A percentile compares a stretch with the other conserved stretches of the same genome.
phyloP scores from a whole-genome alignment of 2,329 filamentous ascomycete genomes.

The Lasiodiplodia hormozganensis region DNA sequence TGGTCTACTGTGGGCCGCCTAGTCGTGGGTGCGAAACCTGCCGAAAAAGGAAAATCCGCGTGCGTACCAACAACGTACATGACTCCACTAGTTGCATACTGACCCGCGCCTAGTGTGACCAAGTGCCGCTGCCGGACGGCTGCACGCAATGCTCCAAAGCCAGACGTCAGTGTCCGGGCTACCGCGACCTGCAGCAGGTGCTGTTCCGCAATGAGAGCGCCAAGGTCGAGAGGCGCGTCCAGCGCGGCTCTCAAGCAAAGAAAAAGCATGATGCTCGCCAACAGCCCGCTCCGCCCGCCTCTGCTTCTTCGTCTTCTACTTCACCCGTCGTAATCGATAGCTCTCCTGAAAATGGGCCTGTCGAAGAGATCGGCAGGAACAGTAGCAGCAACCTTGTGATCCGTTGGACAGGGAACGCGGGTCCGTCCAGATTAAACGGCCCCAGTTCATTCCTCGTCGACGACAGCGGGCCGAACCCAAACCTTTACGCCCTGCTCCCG shows the following conservation, averaged over 20 bases:
- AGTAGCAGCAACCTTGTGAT: not conserved
- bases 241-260: not conserved
- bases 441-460: not conserved
- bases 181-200: slow-evolving; percentile 40
- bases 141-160: slow-evolving; percentile 43
- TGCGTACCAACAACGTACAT: slow-evolving; percentile 26
- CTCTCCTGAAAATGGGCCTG: not conserved
- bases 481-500: slow-evolving; percentile 23
- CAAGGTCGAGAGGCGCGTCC: slow-evolving; percentile 28
- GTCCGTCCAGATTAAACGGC: slow-evolving; percentile 37
- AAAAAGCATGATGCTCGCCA: slow-evolving; percentile 31
- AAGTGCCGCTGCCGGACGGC: slow-evolving; percentile 38
- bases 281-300: not conserved
- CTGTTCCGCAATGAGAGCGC: slow-evolving; percentile 43
- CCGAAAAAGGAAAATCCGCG: slow-evolving; percentile 42
- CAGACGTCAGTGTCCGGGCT: slow-evolving; percentile 40
- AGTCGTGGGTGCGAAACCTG: slow-evolving; percentile 43
- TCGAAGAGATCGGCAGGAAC: not conserved
- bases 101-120: slow-evolving; percentile 38
- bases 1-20: slow-evolving; percentile 36
- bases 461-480: not conserved
- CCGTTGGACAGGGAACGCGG: slow-evolving; percentile 18
- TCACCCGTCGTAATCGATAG: not conserved
- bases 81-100: not conserved
- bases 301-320: not conserved